These are phyloP conservation scores for Lumnitzera racemosa DNA, from an alignment of 345 rosid genomes.

Conservation along the genomic window DNA sequence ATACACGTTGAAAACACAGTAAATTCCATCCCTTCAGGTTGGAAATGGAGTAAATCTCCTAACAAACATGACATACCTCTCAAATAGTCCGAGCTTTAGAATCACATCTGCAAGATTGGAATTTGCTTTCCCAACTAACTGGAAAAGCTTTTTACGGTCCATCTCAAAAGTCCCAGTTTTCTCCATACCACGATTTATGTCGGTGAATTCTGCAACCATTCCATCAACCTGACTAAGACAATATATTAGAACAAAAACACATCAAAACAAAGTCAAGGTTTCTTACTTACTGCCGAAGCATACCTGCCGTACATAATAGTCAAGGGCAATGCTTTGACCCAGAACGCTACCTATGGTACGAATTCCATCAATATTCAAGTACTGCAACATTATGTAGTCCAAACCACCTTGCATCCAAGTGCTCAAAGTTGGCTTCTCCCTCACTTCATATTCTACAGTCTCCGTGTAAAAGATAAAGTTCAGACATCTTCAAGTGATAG, in stretches of 20 bases:
- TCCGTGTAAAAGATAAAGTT: slow-evolving; percentile 15
- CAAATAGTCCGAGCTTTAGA: slow-evolving; percentile 94
- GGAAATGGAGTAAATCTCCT: too few relatives aligned
- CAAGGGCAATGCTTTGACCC: slow-evolving; percentile 96
- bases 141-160: slow-evolving; percentile 93
- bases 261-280: background rate
- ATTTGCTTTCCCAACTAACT: slow-evolving; percentile 92
- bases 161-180: slow-evolving; percentile 92
- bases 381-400: slow-evolving; percentile 87
- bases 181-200: slow-evolving; percentile 93
- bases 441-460: slow-evolving; percentile 83
- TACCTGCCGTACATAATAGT: slow-evolving; percentile 97
- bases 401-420: slow-evolving; percentile 93
- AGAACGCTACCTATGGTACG: slow-evolving; percentile 92
- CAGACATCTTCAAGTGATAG: slow-evolving; percentile 3
- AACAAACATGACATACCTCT: slow-evolving; percentile 44
- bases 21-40: too few relatives aligned
- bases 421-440: slow-evolving; percentile 59
- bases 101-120: slow-evolving; percentile 93
- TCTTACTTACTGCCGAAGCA: slow-evolving; percentile 7
- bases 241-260: background rate
- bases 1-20: too few relatives aligned
- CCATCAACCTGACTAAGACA: slow-evolving; percentile 69
- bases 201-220: slow-evolving; percentile 95
- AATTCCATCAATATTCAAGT: slow-evolving; percentile 78